Evolutionary conservation across 169 alveolate genomes (phyloP), one percentile per base, ranked within the genome.

Genomic region (Eimeria mitis): DNA sequence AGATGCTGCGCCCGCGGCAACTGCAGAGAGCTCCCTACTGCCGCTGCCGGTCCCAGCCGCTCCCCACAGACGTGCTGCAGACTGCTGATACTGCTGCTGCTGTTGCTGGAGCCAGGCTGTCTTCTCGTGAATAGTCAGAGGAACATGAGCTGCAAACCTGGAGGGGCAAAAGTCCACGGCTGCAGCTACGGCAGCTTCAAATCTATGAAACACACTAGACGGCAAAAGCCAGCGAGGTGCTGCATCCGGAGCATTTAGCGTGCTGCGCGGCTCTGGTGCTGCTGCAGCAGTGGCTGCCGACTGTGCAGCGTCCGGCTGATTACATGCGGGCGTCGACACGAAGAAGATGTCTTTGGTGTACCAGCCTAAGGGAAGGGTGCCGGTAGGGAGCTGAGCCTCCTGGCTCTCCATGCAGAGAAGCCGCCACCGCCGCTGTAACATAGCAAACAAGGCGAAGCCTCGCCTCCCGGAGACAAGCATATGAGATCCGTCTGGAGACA

Each of bases 341-440:
- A 97, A 97, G 89, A 97, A 96, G 25, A 96, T 59, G 87, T 89
- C 91, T 28, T 94, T 95, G 71, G 88, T 96, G 84, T 96, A 91
- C 98, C 98, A 97, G 40, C 98, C 98, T 61, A 89, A 73, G n/a
- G 98, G 98, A 49, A 96, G 78, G 73, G 91, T 78, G 89, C 97
- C 97, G 56, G 92, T 95, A 13, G 95, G 95, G 14, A 97, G 89
- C 75, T 95, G 94, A 52, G 94, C 89, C 95, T 96, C 97, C 89
- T 96, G 97, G 40, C 44, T 73, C 56, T 96, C 94, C 78, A 89
- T 95, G 54, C 97, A 94, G 44, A 96, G 95, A 34, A 97, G 76
- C 71, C 97, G 89, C 97, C 97, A 96, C 84, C 96, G 92, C 63
- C 97, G 68, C 73, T 94, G 95, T n/a, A 28, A n/a, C 65, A 97